Conservation (phyloP, 805 yeast genomes). For the Grigorovia jiainica region DNA sequence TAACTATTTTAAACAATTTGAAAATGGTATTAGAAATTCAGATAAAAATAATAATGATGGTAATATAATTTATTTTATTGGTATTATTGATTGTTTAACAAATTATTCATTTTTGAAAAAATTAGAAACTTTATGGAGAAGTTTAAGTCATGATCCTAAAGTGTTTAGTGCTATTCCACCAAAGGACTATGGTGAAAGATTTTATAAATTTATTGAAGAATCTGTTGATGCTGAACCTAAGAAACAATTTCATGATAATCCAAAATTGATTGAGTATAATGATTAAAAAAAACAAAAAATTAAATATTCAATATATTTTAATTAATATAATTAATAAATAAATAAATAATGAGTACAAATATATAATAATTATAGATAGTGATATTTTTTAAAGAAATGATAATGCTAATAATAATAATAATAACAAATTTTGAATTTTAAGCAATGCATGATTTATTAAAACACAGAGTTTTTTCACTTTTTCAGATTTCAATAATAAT, state of each 20-base stretch:
- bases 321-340: not conserved
- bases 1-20: constrained; percentile 57
- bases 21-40: constrained; percentile 78
- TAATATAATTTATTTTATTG: constrained; percentile 73
- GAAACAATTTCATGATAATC: constrained; percentile 17
- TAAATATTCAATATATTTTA: not conserved
- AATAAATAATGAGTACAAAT: not conserved
- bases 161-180: constrained; percentile 89
- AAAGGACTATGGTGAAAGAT: constrained; percentile 79
- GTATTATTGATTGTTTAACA: constrained; percentile 89
- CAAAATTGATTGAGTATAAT: constrained; percentile 11
- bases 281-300: constrained; percentile 11
- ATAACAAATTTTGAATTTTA: not conserved
- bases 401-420: not conserved
- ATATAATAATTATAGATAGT: not conserved
- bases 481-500: no score
- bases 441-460: no score
- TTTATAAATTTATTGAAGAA: constrained; percentile 54
- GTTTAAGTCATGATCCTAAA: constrained; percentile 55
- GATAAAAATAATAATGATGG: constrained; percentile 41
- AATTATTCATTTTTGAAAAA: constrained; percentile 63
- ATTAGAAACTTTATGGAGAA: constrained; percentile 79
- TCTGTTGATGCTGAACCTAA: constrained; percentile 28
- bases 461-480: no score
- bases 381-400: not conserved